These are phyloP conservation scores for Apiotrichum brassicae DNA, from an alignment of 1,284 basidiomycete species.

Conservation along the genomic window DNA sequence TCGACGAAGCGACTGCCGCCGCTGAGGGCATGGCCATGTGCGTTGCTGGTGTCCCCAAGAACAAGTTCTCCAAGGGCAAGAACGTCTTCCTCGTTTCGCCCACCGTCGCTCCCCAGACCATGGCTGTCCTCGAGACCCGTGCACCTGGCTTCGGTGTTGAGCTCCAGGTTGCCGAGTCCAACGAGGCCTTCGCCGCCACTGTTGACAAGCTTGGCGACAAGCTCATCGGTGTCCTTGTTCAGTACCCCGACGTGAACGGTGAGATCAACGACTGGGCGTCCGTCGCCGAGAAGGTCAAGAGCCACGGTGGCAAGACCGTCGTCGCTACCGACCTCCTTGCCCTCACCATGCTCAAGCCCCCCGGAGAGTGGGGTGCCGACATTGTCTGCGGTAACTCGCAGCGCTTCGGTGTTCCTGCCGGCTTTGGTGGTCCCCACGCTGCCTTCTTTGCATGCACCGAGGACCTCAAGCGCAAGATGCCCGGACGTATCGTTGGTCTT, in stretches of 20 bases:
- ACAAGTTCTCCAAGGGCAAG: conserved; percentile 60
- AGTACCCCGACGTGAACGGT: conserved; percentile 90
- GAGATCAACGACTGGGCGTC: conserved; percentile 68
- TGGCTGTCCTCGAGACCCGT: conserved; percentile 76
- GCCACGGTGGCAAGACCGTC: conserved; percentile 68
- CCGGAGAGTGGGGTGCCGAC: conserved; percentile 98
- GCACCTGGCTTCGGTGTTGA: conserved; percentile 85
- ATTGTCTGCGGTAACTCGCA: conserved; percentile 92
- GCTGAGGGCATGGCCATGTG: conserved; percentile 64
- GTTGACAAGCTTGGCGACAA: conserved; percentile 52
- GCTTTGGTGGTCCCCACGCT: conserved; percentile 87
- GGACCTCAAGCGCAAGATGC: conserved; percentile 92
- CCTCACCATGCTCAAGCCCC: conserved; percentile 86
- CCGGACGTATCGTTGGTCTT: conserved; percentile 85
- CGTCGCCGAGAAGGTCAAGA: conserved; percentile 66
- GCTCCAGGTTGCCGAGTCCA: conserved; percentile 55
- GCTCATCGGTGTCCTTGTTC: conserved; percentile 80
- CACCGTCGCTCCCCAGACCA: conserved; percentile 76
- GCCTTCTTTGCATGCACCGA: conserved; percentile 96
- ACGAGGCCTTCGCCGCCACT: conserved; percentile 51
- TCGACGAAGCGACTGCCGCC: conserved; percentile 88
- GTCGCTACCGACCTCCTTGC: conserved; percentile 90
- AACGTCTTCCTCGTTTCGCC: conserved; percentile 76
- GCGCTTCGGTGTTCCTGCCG: conserved; percentile 81
- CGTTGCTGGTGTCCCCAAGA: conserved; percentile 40